A percentile compares a stretch with the other conserved stretches of the same genome.
These are phyloP conservation scores for Rubroshorea leprosula DNA, from an alignment of 345 rosid species.

Conservation along the genomic window DNA sequence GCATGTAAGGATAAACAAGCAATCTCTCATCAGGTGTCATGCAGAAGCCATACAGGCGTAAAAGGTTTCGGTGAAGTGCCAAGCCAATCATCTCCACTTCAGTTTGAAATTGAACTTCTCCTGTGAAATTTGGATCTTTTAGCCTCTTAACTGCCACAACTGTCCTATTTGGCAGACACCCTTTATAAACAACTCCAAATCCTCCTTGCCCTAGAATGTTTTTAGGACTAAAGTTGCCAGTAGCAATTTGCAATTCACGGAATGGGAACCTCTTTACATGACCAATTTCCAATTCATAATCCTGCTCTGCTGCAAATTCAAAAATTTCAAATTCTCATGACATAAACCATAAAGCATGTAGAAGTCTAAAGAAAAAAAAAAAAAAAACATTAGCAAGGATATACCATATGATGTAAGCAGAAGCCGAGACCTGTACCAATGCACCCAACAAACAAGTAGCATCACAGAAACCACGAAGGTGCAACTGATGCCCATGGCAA, in stretches of 20 bases:
- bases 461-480: constrained; percentile 58
- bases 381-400: background rate
- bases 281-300: constrained; percentile 78
- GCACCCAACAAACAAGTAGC: constrained; percentile 69
- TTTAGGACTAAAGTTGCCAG: constrained; percentile 63
- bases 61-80: constrained; percentile 84
- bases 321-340: too few species aligned
- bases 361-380: background rate
- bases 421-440: constrained; percentile 70
- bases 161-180: constrained; percentile 68
- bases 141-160: constrained; percentile 85
- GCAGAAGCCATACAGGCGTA: constrained; percentile 86
- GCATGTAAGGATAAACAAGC: constrained; percentile 96
- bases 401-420: constrained; percentile 59
- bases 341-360: background rate
- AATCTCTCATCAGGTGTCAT: constrained; percentile 76
- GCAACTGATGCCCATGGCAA: constrained; percentile 59
- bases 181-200: constrained; percentile 91
- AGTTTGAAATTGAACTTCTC: constrained; percentile 95
- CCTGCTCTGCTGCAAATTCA: constrained; percentile 69
- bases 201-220: constrained; percentile 94
- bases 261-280: constrained; percentile 79
- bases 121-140: constrained; percentile 81
- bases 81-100: constrained; percentile 98
- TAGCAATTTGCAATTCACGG: constrained; percentile 78